Evolutionary conservation across 805 yeast genomes (phyloP), one percentile per base, ranked within the genome.

Genomic region (Kluyveromyces starmeri): DNA sequence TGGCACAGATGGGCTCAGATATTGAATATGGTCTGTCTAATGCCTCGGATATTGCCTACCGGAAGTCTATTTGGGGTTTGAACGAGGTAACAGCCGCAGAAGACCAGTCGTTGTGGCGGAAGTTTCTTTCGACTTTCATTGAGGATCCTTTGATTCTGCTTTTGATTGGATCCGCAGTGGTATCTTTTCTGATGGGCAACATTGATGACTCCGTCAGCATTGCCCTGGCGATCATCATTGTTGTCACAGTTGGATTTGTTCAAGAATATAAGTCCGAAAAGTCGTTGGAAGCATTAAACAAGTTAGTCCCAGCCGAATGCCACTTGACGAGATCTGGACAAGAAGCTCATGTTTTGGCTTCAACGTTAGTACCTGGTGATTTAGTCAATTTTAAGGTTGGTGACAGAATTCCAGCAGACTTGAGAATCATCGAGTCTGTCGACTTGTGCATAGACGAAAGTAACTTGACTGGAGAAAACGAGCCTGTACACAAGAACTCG

Each of bases 251-350:
- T 23, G 99, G 99, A 0, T 92, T 92, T 62, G 88, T 92, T 20
- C 99, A 92, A 62, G 99, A 92, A 58, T 88, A 88, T 53, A 71
- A 96, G 50, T 83, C 95, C 2, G 99, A 92, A 53, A 82, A 92
- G 65, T 83, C 96, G 4, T 65, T 92, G 39, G 94, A 88, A 56
- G 97, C 97, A 0, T 70, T 92, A 40, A 88, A 83, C 56, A 82
- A 83, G 53, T 70, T 92, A 47, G 96, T 92, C 6, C 99, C 99
- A 2, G 96, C 94, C n/a, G 85, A 82, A 53, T 94, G 96, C 23
- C 92, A 89, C 55, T 70, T 92, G 32, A 80, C 94, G 8, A 72
- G 99, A 58, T 78, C 74, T 48, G 88, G 86, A 9, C 70, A 74
- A 40, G 74, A 83, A 7, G 78, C 82, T 34, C 75, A 81, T n/a